Evolutionary conservation across 2,329 filamentous ascomycete species (phyloP), one percentile per base, ranked within the genome.

Genomic region (Pseudocercospora cruenta): DNA sequence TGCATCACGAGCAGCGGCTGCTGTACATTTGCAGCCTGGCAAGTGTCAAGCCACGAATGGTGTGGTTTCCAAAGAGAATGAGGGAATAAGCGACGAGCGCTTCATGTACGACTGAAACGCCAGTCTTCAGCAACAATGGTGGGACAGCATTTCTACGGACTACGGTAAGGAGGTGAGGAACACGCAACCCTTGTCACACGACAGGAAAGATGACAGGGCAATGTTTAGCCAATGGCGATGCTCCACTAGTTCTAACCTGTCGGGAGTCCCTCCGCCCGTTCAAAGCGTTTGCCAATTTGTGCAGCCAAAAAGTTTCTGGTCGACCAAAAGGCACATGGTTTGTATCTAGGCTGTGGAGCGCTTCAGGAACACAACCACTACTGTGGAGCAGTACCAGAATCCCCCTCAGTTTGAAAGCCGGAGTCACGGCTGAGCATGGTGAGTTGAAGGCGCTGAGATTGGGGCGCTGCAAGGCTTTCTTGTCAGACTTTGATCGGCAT

Each of bases 41-140:
- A 55, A 31, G 24, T 8, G 22, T 55, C 22, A 55, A 55, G 51
- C 51, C 51, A 55, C 51, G 24, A 55, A 55, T 33, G 51, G 24
- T 55, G 22, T 55, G 16, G 16, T 55, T 16, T 33, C 51, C 22
- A 19, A 55, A 26, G 26, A 55, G 51, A 33, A 55, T 7, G 21
- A 55, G 51, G 26, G 16, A 33, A 28, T 31, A 16, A 54, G 51
- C 51, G 51, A 54, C 49, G 22, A 53, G 49, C 49, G 49, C 49
- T 53, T 19, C 49, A 53, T 53, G 49, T 53, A 53, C 49, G 49
- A 53, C 49, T 22, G 49, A 22, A 26, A 53, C 21, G 4, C 51
- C 21, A 54, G 9, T 51, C 14, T 26, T 19, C n/a, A 24, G 19
- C n/a, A 22, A 10, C 14, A 8, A 31, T 26, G 26, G 51, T 28